Percentiles rank a stretch among this genome's conserved stretches.
phyloP scores from a whole-genome alignment of 148 eudicot species.

The Vaccinium myrtillus region DNA sequence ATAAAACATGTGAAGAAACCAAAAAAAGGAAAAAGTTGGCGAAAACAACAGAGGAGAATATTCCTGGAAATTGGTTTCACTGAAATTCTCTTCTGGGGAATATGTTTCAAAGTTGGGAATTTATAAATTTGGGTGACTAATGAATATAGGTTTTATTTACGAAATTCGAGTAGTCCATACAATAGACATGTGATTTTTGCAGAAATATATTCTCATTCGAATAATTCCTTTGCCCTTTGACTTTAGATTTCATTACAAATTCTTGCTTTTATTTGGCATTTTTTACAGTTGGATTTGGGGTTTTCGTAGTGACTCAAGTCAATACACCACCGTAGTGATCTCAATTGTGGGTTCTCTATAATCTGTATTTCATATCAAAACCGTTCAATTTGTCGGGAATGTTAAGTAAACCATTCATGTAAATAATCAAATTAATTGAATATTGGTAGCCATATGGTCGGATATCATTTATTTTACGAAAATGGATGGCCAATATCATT shows the following conservation, averaged over 20 bases:
- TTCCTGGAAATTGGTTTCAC: background rate
- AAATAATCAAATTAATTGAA: too few species aligned
- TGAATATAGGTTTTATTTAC: background rate
- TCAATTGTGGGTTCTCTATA: too few species aligned
- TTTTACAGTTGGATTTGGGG: background rate
- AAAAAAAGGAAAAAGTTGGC: background rate
- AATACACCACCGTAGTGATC: too few species aligned
- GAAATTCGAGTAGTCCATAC: background rate
- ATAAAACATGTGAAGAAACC: constrained; percentile 3
- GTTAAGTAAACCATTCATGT: too few species aligned
- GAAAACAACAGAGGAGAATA: background rate
- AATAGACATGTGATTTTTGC: background rate
- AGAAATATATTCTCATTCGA: constrained; percentile 1
- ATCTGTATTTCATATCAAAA: too few species aligned
- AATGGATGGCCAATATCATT: too few species aligned
- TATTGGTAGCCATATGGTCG: too few species aligned
- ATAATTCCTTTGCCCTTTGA: background rate
- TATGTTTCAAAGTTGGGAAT: constrained; percentile 11
- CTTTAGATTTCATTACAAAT: background rate
- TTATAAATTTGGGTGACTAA: background rate
- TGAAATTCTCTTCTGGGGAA: constrained; percentile 11
- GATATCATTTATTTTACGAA: too few species aligned
- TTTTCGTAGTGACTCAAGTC: too few species aligned
- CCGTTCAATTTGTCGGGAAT: too few species aligned
- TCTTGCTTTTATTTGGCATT: background rate